Conservation (phyloP, 2,329 filamentous ascomycete genomes). For the Chrysosporium queenslandicum region DNA sequence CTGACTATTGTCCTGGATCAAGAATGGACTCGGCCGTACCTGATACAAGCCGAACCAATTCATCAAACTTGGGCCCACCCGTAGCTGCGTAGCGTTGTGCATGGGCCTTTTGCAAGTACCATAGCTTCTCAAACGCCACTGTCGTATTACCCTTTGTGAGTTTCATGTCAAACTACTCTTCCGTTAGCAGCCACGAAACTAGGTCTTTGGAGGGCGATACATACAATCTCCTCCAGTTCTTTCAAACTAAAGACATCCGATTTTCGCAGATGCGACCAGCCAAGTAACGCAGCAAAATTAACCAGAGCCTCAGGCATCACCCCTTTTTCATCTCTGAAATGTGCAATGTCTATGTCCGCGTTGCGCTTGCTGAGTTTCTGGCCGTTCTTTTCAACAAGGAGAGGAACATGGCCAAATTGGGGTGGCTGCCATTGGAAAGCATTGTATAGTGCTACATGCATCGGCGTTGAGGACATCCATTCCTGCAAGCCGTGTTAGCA, state of each 20-base stretch:
- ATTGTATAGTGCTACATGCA: slow-evolving; percentile 62
- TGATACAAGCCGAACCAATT: slow-evolving; percentile 32
- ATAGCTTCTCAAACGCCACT: slow-evolving; percentile 69
- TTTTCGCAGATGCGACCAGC: slow-evolving; percentile 62
- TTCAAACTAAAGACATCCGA: slow-evolving; percentile 62
- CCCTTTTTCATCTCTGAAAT: slow-evolving; percentile 47
- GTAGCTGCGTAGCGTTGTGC: slow-evolving; percentile 41
- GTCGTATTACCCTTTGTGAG: slow-evolving; percentile 87
- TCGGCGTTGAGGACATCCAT: slow-evolving; percentile 91
- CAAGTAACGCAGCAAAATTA: slow-evolving; percentile 78
- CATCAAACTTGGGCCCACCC: slow-evolving; percentile 35
- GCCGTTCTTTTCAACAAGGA: slow-evolving; percentile 58
- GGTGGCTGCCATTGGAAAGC: slow-evolving; percentile 67
- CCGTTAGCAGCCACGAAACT: background rate
- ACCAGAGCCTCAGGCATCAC: slow-evolving; percentile 55
- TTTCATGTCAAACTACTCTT: slow-evolving; percentile 61
- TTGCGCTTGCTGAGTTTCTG: slow-evolving; percentile 84
- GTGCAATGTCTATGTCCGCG: slow-evolving; percentile 51
- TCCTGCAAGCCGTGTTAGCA: slow-evolving; percentile 44
- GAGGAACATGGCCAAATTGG: slow-evolving; percentile 67
- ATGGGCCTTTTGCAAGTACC: slow-evolving; percentile 66
- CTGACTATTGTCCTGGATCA: slow-evolving; percentile 25
- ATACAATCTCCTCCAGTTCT: slow-evolving; percentile 59
- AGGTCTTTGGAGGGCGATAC: slow-evolving; percentile 19
- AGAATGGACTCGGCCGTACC: slow-evolving; percentile 22